Conservation (phyloP, 2,329 filamentous ascomycete genomes). For the Alternaria arbusti region DNA sequence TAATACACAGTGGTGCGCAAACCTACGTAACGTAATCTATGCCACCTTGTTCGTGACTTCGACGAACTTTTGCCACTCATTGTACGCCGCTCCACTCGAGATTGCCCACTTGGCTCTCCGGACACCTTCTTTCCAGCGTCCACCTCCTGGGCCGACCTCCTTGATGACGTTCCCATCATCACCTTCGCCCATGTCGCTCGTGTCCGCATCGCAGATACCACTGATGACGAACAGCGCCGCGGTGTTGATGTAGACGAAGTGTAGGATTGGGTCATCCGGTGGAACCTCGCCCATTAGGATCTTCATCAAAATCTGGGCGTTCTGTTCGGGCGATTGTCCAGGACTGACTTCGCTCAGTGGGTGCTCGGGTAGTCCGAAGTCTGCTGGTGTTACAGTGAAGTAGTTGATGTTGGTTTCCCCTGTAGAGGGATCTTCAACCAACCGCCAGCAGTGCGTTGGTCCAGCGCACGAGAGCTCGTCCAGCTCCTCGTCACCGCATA, state of each 20-base stretch:
- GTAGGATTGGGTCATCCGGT: constrained; percentile 80
- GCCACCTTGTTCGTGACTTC: constrained; percentile 71
- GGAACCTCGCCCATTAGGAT: constrained; percentile 77
- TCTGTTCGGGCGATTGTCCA: constrained; percentile 84
- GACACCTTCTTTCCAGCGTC: constrained; percentile 94
- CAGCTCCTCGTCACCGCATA: constrained; percentile 92
- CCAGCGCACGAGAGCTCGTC: constrained; percentile 96
- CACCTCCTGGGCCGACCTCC: constrained; percentile 83
- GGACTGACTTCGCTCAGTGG: constrained; percentile 79
- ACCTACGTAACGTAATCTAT: neutral
- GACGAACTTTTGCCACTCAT: constrained; percentile 82
- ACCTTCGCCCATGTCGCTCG: constrained; percentile 77
- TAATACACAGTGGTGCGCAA: too few species aligned
- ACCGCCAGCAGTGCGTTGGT: constrained; percentile 84
- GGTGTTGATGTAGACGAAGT: constrained; percentile 94
- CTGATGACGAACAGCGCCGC: constrained; percentile 85
- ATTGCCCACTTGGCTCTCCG: constrained; percentile 87
- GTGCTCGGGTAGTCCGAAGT: constrained; percentile 83
- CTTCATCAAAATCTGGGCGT: constrained; percentile 80
- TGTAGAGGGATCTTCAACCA: constrained; percentile 59
- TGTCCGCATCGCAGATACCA: constrained; percentile 84
- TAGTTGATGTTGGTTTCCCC: constrained; percentile 69
- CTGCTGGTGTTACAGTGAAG: constrained; percentile 79
- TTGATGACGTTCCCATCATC: constrained; percentile 81
- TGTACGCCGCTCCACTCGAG: constrained; percentile 83